Evolutionary conservation across 2,329 filamentous ascomycete species (phyloP), one percentile per base, ranked within the genome.

Genomic region (Microcyclosporella mali): DNA sequence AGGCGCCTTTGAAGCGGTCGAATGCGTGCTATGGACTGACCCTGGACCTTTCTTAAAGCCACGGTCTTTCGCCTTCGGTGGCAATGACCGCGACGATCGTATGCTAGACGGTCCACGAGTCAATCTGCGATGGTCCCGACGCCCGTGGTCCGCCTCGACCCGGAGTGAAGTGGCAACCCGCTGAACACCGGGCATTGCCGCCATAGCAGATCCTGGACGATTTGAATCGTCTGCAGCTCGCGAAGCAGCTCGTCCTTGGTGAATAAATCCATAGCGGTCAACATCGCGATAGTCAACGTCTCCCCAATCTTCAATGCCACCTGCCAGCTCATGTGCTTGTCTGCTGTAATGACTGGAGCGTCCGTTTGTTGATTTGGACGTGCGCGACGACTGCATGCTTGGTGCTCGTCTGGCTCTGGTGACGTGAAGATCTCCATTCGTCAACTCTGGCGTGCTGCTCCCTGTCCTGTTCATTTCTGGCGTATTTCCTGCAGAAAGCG

Each of bases 241-340:
- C 3, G 68, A 67, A 7, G 56, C 47, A 11, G 52, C 49, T 45
- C 64, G 68, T 33, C 60, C 66, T 3, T 69, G 67, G 11, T 73
- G 59, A 47, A 83, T 82, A 62, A 83, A 83, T 8, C 79, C 79
- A 57, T 82, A 83, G 46, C 79, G 70, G 59, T 83, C 79, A 3
- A 82, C 77, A 48, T 81, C 73, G 11, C 66, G 73, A 4, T 70
- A 74, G 14, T 74, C 68, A 9, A 83, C 64, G 58, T 82, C 72
- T 46, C 77, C 70, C 79, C 79, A 83, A 52, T 82, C 78, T 50
- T 83, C 79, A 37, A 81, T 72, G 2, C 79, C 79, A 6, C 79
- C 79, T 16, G 79, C 78, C 25, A 75, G 61, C 60, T 82, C 79
- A 37, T 70, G 66, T 9, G 72, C 66, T 49, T 80, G 74, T 50